Percentiles rank a stretch among this genome's conserved stretches.
Evolutionary conservation across 2,329 filamentous ascomycete species (phyloP).

Genomic region (Sarocladiaceae sp.): DNA sequence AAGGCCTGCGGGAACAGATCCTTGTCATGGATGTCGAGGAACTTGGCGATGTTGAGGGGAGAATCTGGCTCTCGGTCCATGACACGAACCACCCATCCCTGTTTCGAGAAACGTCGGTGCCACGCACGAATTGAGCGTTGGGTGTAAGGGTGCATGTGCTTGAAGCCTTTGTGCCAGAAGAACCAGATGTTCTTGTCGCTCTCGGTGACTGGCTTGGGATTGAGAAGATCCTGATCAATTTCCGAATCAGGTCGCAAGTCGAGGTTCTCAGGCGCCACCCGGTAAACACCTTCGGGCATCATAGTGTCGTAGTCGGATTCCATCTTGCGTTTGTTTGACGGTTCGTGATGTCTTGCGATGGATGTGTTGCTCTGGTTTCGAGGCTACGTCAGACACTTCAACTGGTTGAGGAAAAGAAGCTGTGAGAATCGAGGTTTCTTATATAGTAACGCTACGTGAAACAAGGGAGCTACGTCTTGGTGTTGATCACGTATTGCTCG

Average conservation of each 20-base stretch:
- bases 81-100: conserved; percentile 51
- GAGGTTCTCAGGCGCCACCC: conserved; percentile 32
- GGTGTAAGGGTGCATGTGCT: conserved; percentile 45
- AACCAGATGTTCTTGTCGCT: conserved; percentile 53
- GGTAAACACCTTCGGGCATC: conserved; percentile 30
- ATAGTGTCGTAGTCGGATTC: background rate
- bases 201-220: conserved; percentile 30
- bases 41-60: conserved; percentile 42
- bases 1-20: conserved; percentile 46
- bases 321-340: too few relatives aligned
- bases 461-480: too few relatives aligned
- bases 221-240: conserved; percentile 37
- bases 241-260: conserved; percentile 42
- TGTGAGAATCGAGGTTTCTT: too few relatives aligned
- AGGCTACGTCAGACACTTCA: too few relatives aligned
- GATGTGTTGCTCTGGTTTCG: background rate
- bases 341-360: background rate
- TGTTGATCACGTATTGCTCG: too few relatives aligned
- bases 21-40: conserved; percentile 40
- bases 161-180: conserved; percentile 52
- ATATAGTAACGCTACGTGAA: too few relatives aligned
- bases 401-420: too few relatives aligned
- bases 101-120: conserved; percentile 45
- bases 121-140: conserved; percentile 50
- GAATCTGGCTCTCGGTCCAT: conserved; percentile 40